Evolutionary conservation across 2,329 filamentous ascomycete species (phyloP), one percentile per base, ranked within the genome.

Genomic region (Xylariaceae sp.): DNA sequence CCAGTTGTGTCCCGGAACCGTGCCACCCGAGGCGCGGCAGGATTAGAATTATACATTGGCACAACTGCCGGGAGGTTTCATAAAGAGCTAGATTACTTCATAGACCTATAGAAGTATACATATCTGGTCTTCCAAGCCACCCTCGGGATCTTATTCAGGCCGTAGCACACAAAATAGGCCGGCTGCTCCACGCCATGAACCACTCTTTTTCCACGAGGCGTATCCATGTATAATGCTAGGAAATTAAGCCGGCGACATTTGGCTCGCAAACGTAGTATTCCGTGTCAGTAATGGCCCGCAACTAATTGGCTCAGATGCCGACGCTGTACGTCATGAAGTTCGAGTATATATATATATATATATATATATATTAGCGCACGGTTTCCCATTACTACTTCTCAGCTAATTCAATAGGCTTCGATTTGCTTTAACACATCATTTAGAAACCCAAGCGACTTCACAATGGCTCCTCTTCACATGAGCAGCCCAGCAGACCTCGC

Each of bases 381-480:
- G 23, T 26, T 9, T 26, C 23, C 23, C 9, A 26, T 26, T 26
- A 26, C 23, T 26, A 26, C 23, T 26, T 26, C 23, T 26, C 9
- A 9, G 4, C 23, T 26, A 26, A 4, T 26, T 9, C 9, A 10
- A 16, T 37, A 37, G 32, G 14, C 3, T 37, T 37, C 32, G 14
- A 37, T 3, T 37, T 14, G 3, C 14, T 7, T 37, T 12, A 10
- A 37, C 9, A 37, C 32, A 37, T 10, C 12, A 7, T 7, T 4
- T 16, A 37, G 32, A 37, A 16, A 16, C 14, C 12, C 9, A 37
- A 3, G 14, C 5, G 12, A 37, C 32, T 37, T 12, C 32, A 37
- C 32, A 37, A 62, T 62, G 60, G 57, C 54, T 19, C 49, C 54
- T 50, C 42, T 62, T 21, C 44, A 23, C 18, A 40, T 21, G 19